A percentile compares a stretch with the other conserved stretches of the same genome.
These are phyloP conservation scores for Fusarium illudens DNA, from an alignment of 2,329 filamentous ascomycete species.

Conservation along the genomic window DNA sequence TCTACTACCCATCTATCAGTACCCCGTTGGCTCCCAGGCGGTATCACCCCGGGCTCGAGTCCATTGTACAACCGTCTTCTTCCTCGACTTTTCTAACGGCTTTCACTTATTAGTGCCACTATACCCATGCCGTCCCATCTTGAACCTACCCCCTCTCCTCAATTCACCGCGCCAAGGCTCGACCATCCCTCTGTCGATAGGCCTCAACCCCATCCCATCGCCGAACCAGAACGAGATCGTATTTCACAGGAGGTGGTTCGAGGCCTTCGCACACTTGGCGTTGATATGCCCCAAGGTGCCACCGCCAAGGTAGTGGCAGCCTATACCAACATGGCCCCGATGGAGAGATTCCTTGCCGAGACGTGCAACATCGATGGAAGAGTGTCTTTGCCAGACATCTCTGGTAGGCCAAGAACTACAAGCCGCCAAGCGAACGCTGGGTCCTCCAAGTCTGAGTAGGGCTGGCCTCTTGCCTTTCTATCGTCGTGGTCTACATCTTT, in stretches of 20 bases:
- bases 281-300: not conserved
- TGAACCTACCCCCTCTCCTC: not conserved
- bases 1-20: not conserved
- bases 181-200: not conserved
- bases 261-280: not conserved
- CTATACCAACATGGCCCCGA: not conserved
- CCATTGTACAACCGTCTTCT: not conserved
- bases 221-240: not conserved
- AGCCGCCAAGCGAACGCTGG: not conserved
- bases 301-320: not conserved
- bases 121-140: not conserved
- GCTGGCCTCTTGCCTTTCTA: fast-evolving
- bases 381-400: fast-evolving
- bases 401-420: not conserved
- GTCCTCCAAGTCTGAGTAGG: not conserved
- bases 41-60: not conserved
- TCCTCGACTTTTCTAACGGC: not conserved
- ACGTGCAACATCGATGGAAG: not conserved
- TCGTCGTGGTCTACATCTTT: too few species aligned
- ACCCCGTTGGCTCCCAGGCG: not conserved
- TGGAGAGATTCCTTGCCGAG: not conserved
- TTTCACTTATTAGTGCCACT: not conserved
- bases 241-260: not conserved
- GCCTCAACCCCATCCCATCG: not conserved
- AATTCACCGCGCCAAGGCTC: not conserved